These are phyloP conservation scores for Dothistroma septosporum DNA, from an alignment of 2,329 filamentous ascomycete genomes.

Conservation along the genomic window DNA sequence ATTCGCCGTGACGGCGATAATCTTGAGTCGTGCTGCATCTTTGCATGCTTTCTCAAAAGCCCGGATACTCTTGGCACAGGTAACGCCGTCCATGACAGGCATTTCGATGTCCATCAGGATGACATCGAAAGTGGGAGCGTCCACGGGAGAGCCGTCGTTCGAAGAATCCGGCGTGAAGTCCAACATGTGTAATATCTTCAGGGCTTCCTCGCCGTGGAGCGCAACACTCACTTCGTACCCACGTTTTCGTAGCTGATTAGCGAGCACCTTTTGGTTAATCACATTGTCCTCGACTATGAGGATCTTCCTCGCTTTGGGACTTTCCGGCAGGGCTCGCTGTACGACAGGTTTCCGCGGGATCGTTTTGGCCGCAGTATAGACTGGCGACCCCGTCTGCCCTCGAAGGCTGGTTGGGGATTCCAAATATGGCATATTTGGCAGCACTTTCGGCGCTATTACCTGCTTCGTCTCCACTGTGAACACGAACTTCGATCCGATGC, in stretches of 20 bases:
- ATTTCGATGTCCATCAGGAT: conserved; percentile 34
- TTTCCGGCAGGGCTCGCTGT: not conserved
- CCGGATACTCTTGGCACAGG: conserved; percentile 26
- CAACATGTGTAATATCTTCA: conserved; percentile 22
- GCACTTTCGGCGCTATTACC: conserved; percentile 4
- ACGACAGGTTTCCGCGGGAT: not conserved
- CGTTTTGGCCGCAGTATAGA: not conserved
- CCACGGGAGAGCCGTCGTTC: not conserved
- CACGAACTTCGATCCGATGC: conserved; percentile 60
- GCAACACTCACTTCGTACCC: conserved; percentile 26
- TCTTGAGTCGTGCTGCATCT: conserved; percentile 19
- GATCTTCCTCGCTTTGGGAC: conserved; percentile 2
- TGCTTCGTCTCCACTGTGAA: conserved; percentile 52
- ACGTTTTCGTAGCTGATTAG: conserved; percentile 24
- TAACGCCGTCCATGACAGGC: conserved; percentile 31
- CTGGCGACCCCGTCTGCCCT: not conserved
- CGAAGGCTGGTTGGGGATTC: conserved; percentile 7
- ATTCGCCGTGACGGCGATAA: conserved; percentile 33
- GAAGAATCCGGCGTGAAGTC: not conserved
- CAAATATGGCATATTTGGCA: conserved; percentile 3
- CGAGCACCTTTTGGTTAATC: conserved; percentile 30
- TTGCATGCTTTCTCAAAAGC: conserved; percentile 19
- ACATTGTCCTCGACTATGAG: conserved; percentile 30
- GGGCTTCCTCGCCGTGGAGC: conserved; percentile 27
- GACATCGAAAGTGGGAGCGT: conserved; percentile 17